Evolutionary conservation across 257 asterid species (phyloP), one percentile per base, ranked within the genome.

Genomic region (Nicotiana tabacum): DNA sequence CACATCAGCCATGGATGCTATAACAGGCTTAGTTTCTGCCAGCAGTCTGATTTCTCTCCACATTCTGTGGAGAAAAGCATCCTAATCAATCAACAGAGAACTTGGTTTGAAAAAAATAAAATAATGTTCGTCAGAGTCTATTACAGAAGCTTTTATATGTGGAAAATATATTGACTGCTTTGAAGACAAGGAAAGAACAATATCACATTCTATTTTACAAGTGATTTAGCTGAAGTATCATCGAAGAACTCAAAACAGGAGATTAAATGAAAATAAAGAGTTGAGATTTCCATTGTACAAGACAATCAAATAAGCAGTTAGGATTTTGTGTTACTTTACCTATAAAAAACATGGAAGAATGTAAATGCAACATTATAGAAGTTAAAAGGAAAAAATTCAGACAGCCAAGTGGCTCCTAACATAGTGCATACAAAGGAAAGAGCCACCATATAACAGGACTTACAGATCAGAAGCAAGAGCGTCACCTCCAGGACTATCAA

Each of bases 401-500:
- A 53, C 29, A 17, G 62, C 70, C 77, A 72, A 43, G 66, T 46
- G 77, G 46, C 66, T 43, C 39, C 43, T 57, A 43, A 65, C 48
- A 13, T 53, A n/a, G 66, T 57, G 60, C 82, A 81, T 56, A 65
- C 56, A 33, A 64, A 6, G 46, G 6, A 81, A 79, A 82, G 78
- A 56, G 33, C 7, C 74, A 32, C 48, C 57, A 30, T 65, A 66
- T 39, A 21, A 43, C 16, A 86, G 35, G 62, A 89, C 99, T 92
- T 92, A 96, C 99, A 96, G 84, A 87, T 96, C 99, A 89, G 99
- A 96, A 78, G 99, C 99, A 86, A 96, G 99, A 67, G 98, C 99
- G 88, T 96, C 99, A 62, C 99, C 99, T 80, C 99, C 99, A 77
- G 98, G 98, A 89, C 99, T 96, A 85, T 96, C 99, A 84, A 96